Evolutionary conservation across 164 flowering plant genomes (phyloP).

Genomic region (Cinnamomum chago): DNA sequence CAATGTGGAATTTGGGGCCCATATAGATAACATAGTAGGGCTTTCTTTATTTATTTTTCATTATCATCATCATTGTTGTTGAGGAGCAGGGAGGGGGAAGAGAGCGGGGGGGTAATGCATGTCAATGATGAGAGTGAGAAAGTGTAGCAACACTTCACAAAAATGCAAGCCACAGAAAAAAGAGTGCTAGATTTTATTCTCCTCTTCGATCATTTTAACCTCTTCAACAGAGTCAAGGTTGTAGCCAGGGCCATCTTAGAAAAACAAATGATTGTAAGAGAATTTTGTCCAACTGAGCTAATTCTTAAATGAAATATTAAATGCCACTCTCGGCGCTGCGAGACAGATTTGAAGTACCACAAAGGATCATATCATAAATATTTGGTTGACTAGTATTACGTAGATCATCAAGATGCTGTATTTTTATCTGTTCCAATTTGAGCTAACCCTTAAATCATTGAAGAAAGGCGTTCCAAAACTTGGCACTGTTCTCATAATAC

Average conservation of each 20-base stretch:
- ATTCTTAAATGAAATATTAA: neutral
- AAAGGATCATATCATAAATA: neutral
- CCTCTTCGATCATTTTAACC: too few relatives aligned
- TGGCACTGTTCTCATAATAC: neutral
- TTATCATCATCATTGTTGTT: too few relatives aligned
- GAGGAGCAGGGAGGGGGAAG: too few relatives aligned
- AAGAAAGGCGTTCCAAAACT: neutral
- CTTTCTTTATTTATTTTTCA: too few relatives aligned
- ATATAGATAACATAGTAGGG: too few relatives aligned
- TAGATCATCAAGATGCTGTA: neutral
- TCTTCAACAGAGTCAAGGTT: neutral
- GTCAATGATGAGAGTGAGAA: too few relatives aligned
- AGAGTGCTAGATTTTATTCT: too few relatives aligned
- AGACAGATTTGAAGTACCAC: neutral
- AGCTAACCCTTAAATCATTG: neutral
- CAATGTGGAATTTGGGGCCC: too few relatives aligned
- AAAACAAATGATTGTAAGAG: neutral
- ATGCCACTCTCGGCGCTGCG: neutral
- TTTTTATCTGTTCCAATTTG: neutral
- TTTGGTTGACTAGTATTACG: neutral
- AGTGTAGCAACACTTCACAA: too few relatives aligned
- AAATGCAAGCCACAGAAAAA: too few relatives aligned
- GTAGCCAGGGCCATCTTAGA: neutral
- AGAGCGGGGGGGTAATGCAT: too few relatives aligned
- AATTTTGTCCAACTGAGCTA: neutral